Evolutionary conservation across 2,329 filamentous ascomycete species (phyloP), one percentile per base, ranked within the genome.

Genomic region (Pyrenophora teres): DNA sequence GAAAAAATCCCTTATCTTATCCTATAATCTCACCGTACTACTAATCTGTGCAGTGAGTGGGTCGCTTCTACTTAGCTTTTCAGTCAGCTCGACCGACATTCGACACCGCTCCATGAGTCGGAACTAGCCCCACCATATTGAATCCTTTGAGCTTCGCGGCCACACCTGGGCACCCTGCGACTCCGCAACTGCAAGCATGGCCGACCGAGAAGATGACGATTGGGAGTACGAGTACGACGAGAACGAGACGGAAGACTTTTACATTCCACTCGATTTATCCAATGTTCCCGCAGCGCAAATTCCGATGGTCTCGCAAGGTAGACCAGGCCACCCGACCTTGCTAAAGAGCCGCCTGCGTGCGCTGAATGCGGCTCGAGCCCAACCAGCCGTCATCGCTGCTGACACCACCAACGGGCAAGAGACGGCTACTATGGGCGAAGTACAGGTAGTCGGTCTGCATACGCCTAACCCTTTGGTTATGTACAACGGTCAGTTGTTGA

Each of bases 361-460:
- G 31, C 56, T 70, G 32, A 63, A 67, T 15, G 64, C 60, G 9
- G 56, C 58, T n/a, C 62, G 61, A 33, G 53, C 50, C 18, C 62
- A 64, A 27, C 48, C 54, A 32, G 50, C 25, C 16, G 56, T 52
- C 15, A 50, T 33, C 13, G 18, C 48, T 8, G 31, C 18, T 27
- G 51, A 63, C 8, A 47, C 37, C 38, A 40, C 50, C 16, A 52
- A 52, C 33, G 52, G 54, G 8, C 57, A 64, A 15, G 39, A 51
- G 4, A 40, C 53, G 51, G 44, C 53, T 30, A 52, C 64, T 21
- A 50, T 66, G 36, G 72, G 77, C 38, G 71, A 75, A 40, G 83
- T 96, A 5, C 91, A 96, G 67, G 87, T 97, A 43, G 79, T 94
- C n/a, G 91, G 90, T 23, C 80, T 97, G 3, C 88, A 96, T 72